phyloP scores from a whole-genome alignment of 306 rosid genomes.

The Quercus variabilis region DNA sequence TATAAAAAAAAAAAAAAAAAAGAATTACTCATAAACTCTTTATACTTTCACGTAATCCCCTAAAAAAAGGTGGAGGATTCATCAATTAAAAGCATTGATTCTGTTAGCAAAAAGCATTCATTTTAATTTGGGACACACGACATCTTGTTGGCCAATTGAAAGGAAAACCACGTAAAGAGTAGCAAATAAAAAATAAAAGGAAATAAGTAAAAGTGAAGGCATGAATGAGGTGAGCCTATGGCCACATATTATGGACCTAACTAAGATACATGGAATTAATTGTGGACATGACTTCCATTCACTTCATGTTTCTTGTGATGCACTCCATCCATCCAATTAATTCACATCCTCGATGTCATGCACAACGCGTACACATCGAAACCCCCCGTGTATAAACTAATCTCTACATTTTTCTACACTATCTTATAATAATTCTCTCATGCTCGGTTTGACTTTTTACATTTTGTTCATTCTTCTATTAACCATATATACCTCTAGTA shows the following conservation, averaged over 20 bases:
- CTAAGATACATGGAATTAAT: background rate
- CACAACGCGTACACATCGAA: background rate
- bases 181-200: background rate
- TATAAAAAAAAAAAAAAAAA: too few species aligned
- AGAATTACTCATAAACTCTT: too few species aligned
- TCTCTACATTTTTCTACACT: background rate
- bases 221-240: background rate
- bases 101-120: too few species aligned
- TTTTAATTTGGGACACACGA: background rate
- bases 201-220: background rate
- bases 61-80: background rate
- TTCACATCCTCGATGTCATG: background rate
- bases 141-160: background rate
- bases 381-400: background rate
- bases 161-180: background rate
- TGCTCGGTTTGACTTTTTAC: too few species aligned
- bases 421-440: too few species aligned
- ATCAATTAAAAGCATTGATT: background rate
- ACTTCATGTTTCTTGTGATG: background rate
- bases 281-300: background rate
- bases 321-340: background rate
- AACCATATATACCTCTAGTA: too few species aligned
- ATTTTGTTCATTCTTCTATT: too few species aligned
- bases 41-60: too few species aligned
- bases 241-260: background rate